Conservation (phyloP, 2,329 filamentous ascomycete genomes). For the Colletotrichum noveboracense region DNA sequence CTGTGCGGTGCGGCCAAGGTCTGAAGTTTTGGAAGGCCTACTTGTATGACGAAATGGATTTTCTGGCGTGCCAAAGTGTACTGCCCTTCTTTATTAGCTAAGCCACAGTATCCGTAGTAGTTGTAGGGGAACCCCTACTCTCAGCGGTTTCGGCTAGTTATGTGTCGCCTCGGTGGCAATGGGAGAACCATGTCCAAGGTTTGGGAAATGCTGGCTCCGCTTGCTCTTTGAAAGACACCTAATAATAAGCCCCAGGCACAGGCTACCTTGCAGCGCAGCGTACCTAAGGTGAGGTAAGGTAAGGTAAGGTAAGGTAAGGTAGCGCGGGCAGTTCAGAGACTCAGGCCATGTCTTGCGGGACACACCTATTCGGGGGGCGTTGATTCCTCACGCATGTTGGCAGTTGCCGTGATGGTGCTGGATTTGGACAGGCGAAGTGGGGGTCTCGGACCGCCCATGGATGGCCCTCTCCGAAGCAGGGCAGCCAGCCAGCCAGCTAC, state of each 20-base stretch:
- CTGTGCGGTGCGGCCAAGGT: neutral
- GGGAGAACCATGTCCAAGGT: neutral
- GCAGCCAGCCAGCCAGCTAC: neutral
- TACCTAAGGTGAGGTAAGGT: neutral
- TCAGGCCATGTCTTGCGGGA: neutral
- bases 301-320: neutral
- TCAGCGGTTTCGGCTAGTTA: neutral
- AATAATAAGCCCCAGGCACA: neutral
- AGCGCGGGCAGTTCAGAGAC: neutral
- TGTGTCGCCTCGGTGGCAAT: neutral
- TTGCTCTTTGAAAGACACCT: neutral
- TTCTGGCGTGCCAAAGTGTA: neutral
- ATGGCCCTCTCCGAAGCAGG: neutral
- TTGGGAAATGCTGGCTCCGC: neutral
- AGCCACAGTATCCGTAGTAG: neutral
- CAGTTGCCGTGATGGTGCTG: neutral
- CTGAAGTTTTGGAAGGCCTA: neutral
- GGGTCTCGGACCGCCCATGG: neutral
- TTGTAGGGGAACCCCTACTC: neutral
- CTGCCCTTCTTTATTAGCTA: neutral
- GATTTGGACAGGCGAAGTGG: neutral
- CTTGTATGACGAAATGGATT: slow-evolving; percentile 15
- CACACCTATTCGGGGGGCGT: neutral
- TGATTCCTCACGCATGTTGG: neutral
- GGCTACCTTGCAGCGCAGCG: neutral